phyloP scores from a whole-genome alignment of 2,329 filamentous ascomycete species.

The Bipolaris sorokiniana region DNA sequence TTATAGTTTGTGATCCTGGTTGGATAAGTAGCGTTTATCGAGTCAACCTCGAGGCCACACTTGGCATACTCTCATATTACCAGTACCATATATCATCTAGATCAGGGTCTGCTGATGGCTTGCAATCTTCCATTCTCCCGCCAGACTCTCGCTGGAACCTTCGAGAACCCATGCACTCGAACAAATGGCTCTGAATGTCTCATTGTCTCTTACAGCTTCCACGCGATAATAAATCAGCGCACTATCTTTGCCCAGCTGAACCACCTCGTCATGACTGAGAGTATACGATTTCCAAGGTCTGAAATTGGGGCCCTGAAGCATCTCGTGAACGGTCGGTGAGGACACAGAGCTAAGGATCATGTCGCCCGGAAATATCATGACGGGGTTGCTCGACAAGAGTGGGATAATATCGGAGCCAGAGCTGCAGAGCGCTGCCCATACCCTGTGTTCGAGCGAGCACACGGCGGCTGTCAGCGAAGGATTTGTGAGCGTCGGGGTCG shows the following conservation, averaged over 20 bases:
- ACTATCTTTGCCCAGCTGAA: conserved; percentile 31
- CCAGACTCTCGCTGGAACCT: conserved; percentile 12
- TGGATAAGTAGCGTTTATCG: neutral
- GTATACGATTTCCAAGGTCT: conserved; percentile 34
- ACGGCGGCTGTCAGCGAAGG: conserved; percentile 35
- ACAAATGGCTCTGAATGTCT: conserved; percentile 33
- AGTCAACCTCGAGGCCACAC: neutral
- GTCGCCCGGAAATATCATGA: conserved; percentile 51
- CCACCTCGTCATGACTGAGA: conserved; percentile 38
- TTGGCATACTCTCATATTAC: neutral
- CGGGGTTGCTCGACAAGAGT: conserved; percentile 42
- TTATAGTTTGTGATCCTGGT: neutral
- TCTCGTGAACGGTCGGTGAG: conserved; percentile 30
- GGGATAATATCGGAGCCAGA: conserved; percentile 43
- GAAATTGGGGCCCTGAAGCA: conserved; percentile 29
- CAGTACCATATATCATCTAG: conserved; percentile 2
- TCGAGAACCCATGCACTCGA: conserved; percentile 37
- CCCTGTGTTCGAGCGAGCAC: conserved; percentile 42
- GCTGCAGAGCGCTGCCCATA: conserved; percentile 46
- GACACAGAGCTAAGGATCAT: conserved; percentile 44
- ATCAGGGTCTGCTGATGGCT: conserved; percentile 41
- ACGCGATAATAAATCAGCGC: conserved; percentile 37
- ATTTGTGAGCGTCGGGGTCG: conserved; percentile 26
- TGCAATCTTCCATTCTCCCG: conserved; percentile 36
- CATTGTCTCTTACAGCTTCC: conserved; percentile 24